Evolutionary conservation across 164 flowering plant species (phyloP), one percentile per base, ranked within the genome.

Genomic region (Annona cherimola): DNA sequence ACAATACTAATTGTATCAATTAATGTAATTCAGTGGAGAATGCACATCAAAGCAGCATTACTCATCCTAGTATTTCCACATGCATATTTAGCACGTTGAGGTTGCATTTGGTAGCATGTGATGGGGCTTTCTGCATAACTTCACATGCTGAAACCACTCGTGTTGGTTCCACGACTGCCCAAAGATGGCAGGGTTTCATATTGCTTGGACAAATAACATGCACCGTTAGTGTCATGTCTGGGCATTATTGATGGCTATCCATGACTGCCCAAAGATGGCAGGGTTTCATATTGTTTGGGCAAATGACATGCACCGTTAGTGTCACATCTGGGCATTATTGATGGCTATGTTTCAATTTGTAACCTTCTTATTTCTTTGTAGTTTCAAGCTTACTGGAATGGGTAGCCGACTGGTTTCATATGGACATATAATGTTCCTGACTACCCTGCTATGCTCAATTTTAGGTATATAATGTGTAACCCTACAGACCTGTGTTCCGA

Each of bases 401-500:
- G 9, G 57, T 9, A 9, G 57, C 57, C 14, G 9, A 50, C 57
- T 16, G 35, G 5, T 50, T 9, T 50, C 57, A 50, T 50, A 50
- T 50, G 44, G 67, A 63, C 20, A 11, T 11, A 35, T 45, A 40
- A 5, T 43, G 41, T 19, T 26, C 45, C 44, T 66, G 43, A 63
- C 43, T 39, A 46, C 71, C 19, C 41, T 68, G 12, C 71, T 41
- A 40, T 73, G 66, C 64, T 77, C 77, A 40, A 40, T 41, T 79
- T 70, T 61, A 95, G 98, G 77, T 90, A 81, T 70, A 74, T 91
- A 57, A 86, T 83, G 75, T 91, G 97, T 86, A 89, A 89, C 82
- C 77, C 80, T 42, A 84, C 92, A 55, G 98, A 93, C 82, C 81
- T 95, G 86, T 91, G 89, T 73, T 81, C 96, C 26, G 97, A 93